These are phyloP conservation scores for Thuja plicata DNA, from an alignment of 83 land plant genomes.

Conservation along the genomic window DNA sequence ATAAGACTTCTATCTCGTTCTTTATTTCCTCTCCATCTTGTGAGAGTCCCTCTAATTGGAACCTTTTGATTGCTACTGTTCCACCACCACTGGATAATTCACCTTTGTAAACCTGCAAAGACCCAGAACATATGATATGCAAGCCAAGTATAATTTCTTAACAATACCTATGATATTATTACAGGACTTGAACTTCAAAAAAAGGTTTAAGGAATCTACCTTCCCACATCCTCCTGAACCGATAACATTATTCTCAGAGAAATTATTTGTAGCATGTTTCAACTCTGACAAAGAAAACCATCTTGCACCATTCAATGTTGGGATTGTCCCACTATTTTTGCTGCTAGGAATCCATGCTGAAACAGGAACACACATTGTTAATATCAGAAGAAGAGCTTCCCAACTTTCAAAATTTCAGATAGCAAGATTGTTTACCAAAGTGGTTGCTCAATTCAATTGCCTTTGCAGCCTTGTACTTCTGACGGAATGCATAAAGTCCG, in stretches of 20 bases:
- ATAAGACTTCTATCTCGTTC: constrained; percentile 39
- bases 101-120: constrained; percentile 33
- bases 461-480: constrained; percentile 34
- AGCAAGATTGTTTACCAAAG: constrained; percentile 28
- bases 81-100: constrained; percentile 23
- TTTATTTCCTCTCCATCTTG: constrained; percentile 36
- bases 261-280: constrained; percentile 22
- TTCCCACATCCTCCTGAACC: constrained; percentile 26
- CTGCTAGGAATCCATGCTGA: constrained; percentile 14
- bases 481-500: constrained; percentile 31
- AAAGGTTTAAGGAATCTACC: not conserved
- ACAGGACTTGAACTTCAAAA: not conserved
- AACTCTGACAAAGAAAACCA: constrained; percentile 14
- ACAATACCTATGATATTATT: too few relatives aligned
- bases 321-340: not conserved
- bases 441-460: constrained; percentile 36
- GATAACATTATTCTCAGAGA: constrained; percentile 18
- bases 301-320: constrained; percentile 23
- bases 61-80: constrained; percentile 36
- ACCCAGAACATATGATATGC: not conserved
- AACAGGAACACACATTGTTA: not conserved
- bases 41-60: constrained; percentile 22
- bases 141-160: not conserved
- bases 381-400: not conserved
- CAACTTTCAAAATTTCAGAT: not conserved